Evolutionary conservation across 768 basidiomycete species (phyloP).

Genomic region (Kwoniella mangroviensis): DNA sequence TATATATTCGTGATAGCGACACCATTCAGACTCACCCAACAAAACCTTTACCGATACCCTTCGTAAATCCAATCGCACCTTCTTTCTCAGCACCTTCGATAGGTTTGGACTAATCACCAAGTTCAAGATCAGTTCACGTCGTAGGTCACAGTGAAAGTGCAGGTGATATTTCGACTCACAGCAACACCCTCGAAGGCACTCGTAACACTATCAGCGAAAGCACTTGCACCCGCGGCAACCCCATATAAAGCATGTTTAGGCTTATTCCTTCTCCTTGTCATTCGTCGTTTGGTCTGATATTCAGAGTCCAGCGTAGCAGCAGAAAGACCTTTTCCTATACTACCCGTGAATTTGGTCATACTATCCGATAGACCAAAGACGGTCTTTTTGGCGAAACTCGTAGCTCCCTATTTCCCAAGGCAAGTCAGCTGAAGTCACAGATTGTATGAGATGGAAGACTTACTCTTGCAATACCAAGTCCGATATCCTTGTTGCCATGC

Average conservation of each 20-base stretch:
- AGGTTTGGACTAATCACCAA: slow-evolving; percentile 77
- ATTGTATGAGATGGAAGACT: slow-evolving; percentile 18
- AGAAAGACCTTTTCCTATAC: slow-evolving; percentile 94
- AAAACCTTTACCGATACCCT: slow-evolving; percentile 83
- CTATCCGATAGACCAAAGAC: slow-evolving; percentile 96
- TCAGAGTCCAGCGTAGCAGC: slow-evolving; percentile 96
- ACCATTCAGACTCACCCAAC: slow-evolving; percentile 69
- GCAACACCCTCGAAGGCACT: slow-evolving; percentile 96
- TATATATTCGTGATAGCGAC: neutral
- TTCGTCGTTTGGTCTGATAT: slow-evolving; percentile 84
- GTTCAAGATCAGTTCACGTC: too few relatives aligned
- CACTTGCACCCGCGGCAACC: slow-evolving; percentile 92
- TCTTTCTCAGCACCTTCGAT: slow-evolving; percentile 94
- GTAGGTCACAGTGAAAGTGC: neutral
- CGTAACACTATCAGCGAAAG: slow-evolving; percentile 87
- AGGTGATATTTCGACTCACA: slow-evolving; percentile 61
- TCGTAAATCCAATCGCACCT: slow-evolving; percentile 95
- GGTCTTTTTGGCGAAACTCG: slow-evolving; percentile 98
- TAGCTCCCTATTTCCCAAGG: slow-evolving; percentile 72
- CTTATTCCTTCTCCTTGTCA: slow-evolving; percentile 88
- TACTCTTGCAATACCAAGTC: slow-evolving; percentile 92
- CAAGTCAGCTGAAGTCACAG: slow-evolving; percentile 25
- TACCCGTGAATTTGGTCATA: slow-evolving; percentile 96
- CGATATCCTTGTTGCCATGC: slow-evolving; percentile 92
- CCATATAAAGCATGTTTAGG: slow-evolving; percentile 99